Base-by-base conservation (phyloP, 108 stramenopile genomes). In the Skeletonema menzelii region DNA sequence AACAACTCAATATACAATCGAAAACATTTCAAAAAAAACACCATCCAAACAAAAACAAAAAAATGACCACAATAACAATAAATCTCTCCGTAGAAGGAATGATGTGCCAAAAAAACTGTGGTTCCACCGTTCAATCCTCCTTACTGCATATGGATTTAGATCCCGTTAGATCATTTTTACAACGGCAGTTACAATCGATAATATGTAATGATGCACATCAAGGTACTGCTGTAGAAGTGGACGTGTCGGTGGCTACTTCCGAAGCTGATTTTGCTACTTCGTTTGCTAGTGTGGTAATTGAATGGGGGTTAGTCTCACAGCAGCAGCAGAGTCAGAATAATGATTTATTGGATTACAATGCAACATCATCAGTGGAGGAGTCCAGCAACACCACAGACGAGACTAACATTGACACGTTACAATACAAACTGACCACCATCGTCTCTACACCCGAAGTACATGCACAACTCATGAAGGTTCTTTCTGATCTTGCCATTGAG, bases 31-130 rank as follows among this genome's bases (percentile, higher is more conserved):
- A 34, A 34, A 35, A 8, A 8, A 8, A 35, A 35, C 35, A 35
- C 11, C 35, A 8, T 35, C 35, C 10, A 37, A 31, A 31, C 30
- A 31, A 4, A 4, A 31, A 31, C 30, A 31, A 4, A 4, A 31
- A 31, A 31, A 31, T 31, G 30, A 31, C 30, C 4, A 31, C 30
- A 31, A 31, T 11, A 24, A 67, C 26, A 17, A 60, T 87, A 17
- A 75, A 86, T 68, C 57, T 97, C 14, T 22, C 72, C 8, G 84
- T 97, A 12, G 77, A 85, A 17, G 96, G 96, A 3, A 96, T 97
- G 96, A 97, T 97, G 96, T 97, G 96, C 71, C 95, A 97, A 82
- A 87, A 84, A 59, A 94, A 91, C 63, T 97, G 96, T 59, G 96
- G 93, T 10, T 80, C 84, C 0, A 89, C 88, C 2, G 86, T 84